phyloP scores from a whole-genome alignment of 2,329 filamentous ascomycete genomes.

The Sporothrix inflata region DNA sequence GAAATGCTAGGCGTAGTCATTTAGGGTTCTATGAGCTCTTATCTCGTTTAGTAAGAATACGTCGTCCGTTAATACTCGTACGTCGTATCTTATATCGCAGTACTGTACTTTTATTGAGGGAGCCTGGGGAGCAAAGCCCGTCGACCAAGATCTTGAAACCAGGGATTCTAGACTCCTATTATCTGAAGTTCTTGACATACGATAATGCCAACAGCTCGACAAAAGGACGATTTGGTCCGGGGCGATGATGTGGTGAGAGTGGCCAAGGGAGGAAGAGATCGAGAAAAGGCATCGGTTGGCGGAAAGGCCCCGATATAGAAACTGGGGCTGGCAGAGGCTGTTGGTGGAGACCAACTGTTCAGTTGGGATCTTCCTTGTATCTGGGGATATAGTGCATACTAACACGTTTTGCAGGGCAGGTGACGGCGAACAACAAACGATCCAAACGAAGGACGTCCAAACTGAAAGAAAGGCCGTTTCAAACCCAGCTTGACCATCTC shows the following conservation, averaged over 20 bases:
- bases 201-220: not conserved
- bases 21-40: not conserved
- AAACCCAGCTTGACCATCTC: not conserved
- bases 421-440: not conserved
- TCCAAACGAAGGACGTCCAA: not conserved
- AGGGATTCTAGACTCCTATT: not conserved
- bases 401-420: not conserved
- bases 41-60: not conserved
- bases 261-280: conserved; percentile 8
- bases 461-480: not conserved
- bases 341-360: not conserved
- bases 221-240: conserved; percentile 13
- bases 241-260: not conserved
- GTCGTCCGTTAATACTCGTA: not conserved
- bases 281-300: not conserved
- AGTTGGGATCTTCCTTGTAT: not conserved
- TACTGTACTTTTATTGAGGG: conserved; percentile 2
- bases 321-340: not conserved
- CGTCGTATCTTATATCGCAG: not conserved
- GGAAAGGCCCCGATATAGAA: not conserved
- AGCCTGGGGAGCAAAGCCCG: not conserved
- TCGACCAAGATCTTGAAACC: conserved; percentile 6
- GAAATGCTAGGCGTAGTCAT: not conserved
- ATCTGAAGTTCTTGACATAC: not conserved
- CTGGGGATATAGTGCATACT: too few relatives aligned